Percentiles rank a stretch among this genome's conserved stretches.
These are phyloP conservation scores for Colletotrichum liriopes DNA, from an alignment of 2,329 filamentous ascomycete species.

Conservation along the genomic window DNA sequence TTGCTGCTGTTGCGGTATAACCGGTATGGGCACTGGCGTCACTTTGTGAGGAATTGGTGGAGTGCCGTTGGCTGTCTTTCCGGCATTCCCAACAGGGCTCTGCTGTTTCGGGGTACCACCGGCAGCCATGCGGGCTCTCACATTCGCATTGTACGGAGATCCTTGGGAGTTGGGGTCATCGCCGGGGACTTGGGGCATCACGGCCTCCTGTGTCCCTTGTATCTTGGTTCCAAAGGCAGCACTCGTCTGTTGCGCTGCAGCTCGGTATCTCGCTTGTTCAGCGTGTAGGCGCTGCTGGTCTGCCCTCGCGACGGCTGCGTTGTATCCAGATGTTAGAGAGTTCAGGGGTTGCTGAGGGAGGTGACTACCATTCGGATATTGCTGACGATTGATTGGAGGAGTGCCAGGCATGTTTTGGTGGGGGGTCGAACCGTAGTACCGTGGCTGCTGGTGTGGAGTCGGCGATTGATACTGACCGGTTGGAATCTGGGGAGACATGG, in stretches of 20 bases:
- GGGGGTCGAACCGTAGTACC: slow-evolving; percentile 47
- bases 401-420: slow-evolving; percentile 48
- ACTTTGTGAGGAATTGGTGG: slow-evolving; percentile 58
- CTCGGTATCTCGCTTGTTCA: slow-evolving; percentile 66
- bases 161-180: slow-evolving; percentile 52
- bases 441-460: slow-evolving; percentile 41
- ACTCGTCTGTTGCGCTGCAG: slow-evolving; percentile 61
- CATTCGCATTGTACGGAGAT: slow-evolving; percentile 52
- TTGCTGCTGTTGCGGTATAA: slow-evolving; percentile 58
- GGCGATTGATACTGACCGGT: slow-evolving; percentile 57
- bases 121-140: slow-evolving; percentile 56
- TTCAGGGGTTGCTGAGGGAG: slow-evolving; percentile 50
- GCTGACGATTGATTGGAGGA: slow-evolving; percentile 44
- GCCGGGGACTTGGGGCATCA: slow-evolving; percentile 57
- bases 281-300: slow-evolving; percentile 54
- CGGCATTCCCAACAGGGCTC: slow-evolving; percentile 45
- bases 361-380: slow-evolving; percentile 53
- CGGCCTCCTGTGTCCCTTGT: slow-evolving; percentile 62
- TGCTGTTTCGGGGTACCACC: slow-evolving; percentile 53
- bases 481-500: slow-evolving; percentile 62
- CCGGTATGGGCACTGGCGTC: slow-evolving; percentile 61
- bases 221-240: slow-evolving; percentile 60
- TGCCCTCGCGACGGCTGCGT: slow-evolving; percentile 31
- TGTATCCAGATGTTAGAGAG: slow-evolving; percentile 33
- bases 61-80: slow-evolving; percentile 51